Percentiles rank a stretch among this genome's conserved stretches.
These are phyloP conservation scores for Candida germanica DNA, from an alignment of 805 yeast genomes.

Conservation along the genomic window DNA sequence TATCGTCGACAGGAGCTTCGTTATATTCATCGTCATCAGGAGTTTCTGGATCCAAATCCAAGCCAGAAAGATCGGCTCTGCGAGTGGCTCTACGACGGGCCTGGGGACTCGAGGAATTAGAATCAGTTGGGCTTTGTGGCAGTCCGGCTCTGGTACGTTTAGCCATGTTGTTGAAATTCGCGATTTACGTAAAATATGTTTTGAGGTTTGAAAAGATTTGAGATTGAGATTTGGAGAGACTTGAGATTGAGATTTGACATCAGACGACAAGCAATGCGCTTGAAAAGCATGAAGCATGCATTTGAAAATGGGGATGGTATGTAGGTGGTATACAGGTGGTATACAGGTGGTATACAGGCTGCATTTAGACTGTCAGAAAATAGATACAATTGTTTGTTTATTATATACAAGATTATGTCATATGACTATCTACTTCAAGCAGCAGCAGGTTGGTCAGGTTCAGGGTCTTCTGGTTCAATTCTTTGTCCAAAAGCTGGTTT, in stretches of 20 bases:
- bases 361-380: too few species aligned
- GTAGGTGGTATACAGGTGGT: too few species aligned
- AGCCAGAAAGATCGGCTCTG: conserved; percentile 14
- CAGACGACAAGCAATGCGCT: too few species aligned
- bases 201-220: neutral
- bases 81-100: conserved; percentile 8
- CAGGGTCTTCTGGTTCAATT: conserved; percentile 17
- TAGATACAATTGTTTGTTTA: too few species aligned
- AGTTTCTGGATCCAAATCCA: conserved; percentile 19
- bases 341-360: too few species aligned
- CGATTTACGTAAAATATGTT: neutral
- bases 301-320: too few species aligned
- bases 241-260: too few species aligned
- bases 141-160: conserved; percentile 2
- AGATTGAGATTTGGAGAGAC: too few species aligned
- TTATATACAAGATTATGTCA: neutral
- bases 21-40: conserved; percentile 17
- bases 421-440: conserved; percentile 6
- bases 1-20: conserved; percentile 14
- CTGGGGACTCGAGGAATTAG: conserved; percentile 2
- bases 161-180: neutral
- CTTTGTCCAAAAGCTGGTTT: conserved; percentile 33
- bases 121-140: neutral
- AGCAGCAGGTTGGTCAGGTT: conserved; percentile 12
- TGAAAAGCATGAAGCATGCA: too few species aligned